Base-by-base conservation (phyloP, 129 eudicot genomes). In the Tagetes patula region DNA sequence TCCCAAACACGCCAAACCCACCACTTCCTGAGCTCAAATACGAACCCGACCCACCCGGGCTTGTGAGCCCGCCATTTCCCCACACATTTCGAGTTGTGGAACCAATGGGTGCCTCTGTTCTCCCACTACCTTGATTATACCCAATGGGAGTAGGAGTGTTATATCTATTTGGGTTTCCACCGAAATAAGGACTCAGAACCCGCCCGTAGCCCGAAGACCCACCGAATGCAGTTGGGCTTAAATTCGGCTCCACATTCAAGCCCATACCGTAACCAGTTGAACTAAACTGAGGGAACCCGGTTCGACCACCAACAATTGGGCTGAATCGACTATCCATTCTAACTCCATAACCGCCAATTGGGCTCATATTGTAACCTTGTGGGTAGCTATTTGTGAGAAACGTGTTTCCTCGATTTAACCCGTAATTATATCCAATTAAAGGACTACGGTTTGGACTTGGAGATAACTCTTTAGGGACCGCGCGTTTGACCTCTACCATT, bases 401-500 rank as follows among this genome's bases (percentile, higher is more conserved):
- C 42, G 71, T 77, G 83, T 70, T 88, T 70, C 88, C 77, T 70
- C 92, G 81, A 65, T 70, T 71, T 38, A 88, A 70, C 58, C 85
- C 82, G 53, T 74, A 88, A 64, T 76, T 89, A 65, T 81, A 90
- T 37, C 96, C 92, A 41, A 86, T 67, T 30, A 86, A 64, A 47
- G 90, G 96, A 77, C 87, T 81, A 20, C 90, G 87, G 65, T 48
- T 79, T 31, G 97, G 96, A 53, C 87, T 83, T 11, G 91, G 96
- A 36, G 90, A 88, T 55, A 76, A 69, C 83, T 91, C 97, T 81
- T 91, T 91, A 0, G 97, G 97, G 59, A 91, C 97, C 0, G 97
- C 97, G 40, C 96, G 84, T 77, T 91, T 91, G 34, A 91, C 96
- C 84, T 91, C 97, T 10, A 91, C 97, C 96, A 84, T 84, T 75